Conservation (phyloP, 768 basidiomycete species). For the Stropharia rugosoannulata region DNA sequence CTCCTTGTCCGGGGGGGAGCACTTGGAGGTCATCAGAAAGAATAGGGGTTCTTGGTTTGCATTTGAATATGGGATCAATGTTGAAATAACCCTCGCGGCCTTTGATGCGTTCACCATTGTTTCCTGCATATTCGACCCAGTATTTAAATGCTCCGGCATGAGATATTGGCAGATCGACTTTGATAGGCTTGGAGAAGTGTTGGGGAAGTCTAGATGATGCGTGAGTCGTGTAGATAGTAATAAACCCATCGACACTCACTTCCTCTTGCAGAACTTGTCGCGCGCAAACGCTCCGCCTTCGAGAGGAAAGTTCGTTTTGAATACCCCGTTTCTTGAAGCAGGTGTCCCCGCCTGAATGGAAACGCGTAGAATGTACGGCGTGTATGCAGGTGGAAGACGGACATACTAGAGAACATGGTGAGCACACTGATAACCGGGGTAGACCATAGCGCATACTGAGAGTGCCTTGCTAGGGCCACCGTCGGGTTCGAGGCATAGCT, state of each 20-base stretch:
- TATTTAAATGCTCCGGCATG: constrained; percentile 96
- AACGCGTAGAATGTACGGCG: constrained; percentile 89
- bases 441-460: constrained; percentile 53
- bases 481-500: constrained; percentile 83
- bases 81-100: constrained; percentile 95
- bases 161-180: constrained; percentile 93
- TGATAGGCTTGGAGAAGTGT: constrained; percentile 87
- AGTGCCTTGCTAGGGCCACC: constrained; percentile 87
- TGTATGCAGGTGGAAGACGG: constrained; percentile 88
- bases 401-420: constrained; percentile 58
- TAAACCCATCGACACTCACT: constrained; percentile 45
- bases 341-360: constrained; percentile 91
- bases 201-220: constrained; percentile 64
- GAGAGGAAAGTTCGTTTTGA: constrained; percentile 96
- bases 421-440: neutral
- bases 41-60: constrained; percentile 72
- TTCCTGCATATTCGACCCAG: constrained; percentile 88
- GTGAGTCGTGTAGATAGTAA: constrained; percentile 14
- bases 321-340: constrained; percentile 84
- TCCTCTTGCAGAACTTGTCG: constrained; percentile 69
- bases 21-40: constrained; percentile 54
- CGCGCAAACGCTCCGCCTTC: constrained; percentile 87
- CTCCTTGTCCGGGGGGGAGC: constrained; percentile 51
- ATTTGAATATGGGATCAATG: constrained; percentile 85
- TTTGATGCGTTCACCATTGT: constrained; percentile 60